phyloP scores from a whole-genome alignment of 352 stramenopile species.

The Phytophthora litchii region DNA sequence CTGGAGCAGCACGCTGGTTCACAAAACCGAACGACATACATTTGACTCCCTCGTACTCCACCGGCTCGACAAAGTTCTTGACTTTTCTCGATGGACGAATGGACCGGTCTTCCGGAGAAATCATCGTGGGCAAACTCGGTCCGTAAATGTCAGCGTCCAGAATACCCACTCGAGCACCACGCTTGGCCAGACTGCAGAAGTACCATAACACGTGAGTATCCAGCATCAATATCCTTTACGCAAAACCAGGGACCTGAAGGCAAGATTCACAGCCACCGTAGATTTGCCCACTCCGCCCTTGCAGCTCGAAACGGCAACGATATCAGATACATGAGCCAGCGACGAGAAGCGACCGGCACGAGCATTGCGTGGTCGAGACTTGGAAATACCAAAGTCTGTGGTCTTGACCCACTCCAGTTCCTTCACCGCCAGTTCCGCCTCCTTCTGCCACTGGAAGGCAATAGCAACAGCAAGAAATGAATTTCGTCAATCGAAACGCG shows the following conservation, averaged over 20 bases:
- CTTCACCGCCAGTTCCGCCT: slow-evolving; percentile 55
- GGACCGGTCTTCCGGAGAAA: slow-evolving; percentile 69
- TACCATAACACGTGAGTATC: background rate
- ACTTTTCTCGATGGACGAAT: slow-evolving; percentile 72
- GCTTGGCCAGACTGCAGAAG: slow-evolving; percentile 75
- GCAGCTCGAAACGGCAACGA: slow-evolving; percentile 92
- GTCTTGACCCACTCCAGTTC: slow-evolving; percentile 76
- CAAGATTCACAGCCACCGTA: slow-evolving; percentile 98
- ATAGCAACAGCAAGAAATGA: background rate
- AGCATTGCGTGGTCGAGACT: slow-evolving; percentile 63
- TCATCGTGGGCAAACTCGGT: slow-evolving; percentile 97
- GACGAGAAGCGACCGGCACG: slow-evolving; percentile 77
- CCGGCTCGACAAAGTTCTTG: slow-evolving; percentile 80
- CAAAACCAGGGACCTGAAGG: slow-evolving; percentile 73
- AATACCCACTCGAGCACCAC: slow-evolving; percentile 95
- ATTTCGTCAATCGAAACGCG: background rate
- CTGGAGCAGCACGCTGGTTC: slow-evolving; percentile 82
- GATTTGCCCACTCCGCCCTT: slow-evolving; percentile 99
- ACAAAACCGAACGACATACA: slow-evolving; percentile 95
- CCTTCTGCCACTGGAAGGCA: slow-evolving; percentile 63
- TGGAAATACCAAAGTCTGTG: slow-evolving; percentile 72
- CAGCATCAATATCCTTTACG: background rate
- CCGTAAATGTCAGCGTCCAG: slow-evolving; percentile 99
- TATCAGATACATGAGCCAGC: slow-evolving; percentile 83
- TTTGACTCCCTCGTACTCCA: slow-evolving; percentile 89